These are phyloP conservation scores for Aspergillaceae sp. DNA, from an alignment of 2,329 filamentous ascomycete genomes.

Conservation along the genomic window DNA sequence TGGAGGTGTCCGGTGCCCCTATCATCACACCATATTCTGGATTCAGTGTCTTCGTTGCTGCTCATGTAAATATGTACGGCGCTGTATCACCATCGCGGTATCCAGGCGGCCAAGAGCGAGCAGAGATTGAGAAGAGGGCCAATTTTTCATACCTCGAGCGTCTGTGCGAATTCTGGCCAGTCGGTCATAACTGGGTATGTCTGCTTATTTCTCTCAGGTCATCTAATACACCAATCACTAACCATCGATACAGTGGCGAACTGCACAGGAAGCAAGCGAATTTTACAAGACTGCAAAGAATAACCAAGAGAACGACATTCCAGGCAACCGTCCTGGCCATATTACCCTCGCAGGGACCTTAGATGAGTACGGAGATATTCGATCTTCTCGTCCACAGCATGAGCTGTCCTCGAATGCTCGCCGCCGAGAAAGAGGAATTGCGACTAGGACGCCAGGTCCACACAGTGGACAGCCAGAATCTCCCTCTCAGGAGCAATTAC, in stretches of 20 bases:
- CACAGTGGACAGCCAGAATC: constrained; percentile 3
- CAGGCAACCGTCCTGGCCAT: constrained; percentile 18
- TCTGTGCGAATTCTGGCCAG: constrained; percentile 26
- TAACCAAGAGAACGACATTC: constrained; percentile 13
- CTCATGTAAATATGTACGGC: constrained; percentile 33
- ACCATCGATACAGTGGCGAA: constrained; percentile 20
- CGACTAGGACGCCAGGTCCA: neutral
- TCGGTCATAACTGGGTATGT: constrained; percentile 27
- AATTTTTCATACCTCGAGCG: constrained; percentile 28
- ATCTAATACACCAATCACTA: neutral
- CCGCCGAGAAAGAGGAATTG: constrained; percentile 6
- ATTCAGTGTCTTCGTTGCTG: constrained; percentile 31
- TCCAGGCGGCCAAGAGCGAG: constrained; percentile 22
- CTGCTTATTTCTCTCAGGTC: neutral
- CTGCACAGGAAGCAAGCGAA: constrained; percentile 27
- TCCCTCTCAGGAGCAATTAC: constrained; percentile 3
- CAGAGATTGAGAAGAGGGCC: constrained; percentile 22
- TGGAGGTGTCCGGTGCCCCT: constrained; percentile 23
- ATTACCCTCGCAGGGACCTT: constrained; percentile 25
- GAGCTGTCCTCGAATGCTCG: constrained; percentile 8
- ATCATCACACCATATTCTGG: constrained; percentile 31
- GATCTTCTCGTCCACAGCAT: constrained; percentile 17
- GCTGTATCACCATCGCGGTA: constrained; percentile 26
- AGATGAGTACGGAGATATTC: constrained; percentile 32
- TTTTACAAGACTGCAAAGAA: constrained; percentile 27